A percentile compares a stretch with the other conserved stretches of the same genome.
phyloP scores from a whole-genome alignment of 1,284 basidiomycete genomes.

The Neotropicomus parvogracilis region DNA sequence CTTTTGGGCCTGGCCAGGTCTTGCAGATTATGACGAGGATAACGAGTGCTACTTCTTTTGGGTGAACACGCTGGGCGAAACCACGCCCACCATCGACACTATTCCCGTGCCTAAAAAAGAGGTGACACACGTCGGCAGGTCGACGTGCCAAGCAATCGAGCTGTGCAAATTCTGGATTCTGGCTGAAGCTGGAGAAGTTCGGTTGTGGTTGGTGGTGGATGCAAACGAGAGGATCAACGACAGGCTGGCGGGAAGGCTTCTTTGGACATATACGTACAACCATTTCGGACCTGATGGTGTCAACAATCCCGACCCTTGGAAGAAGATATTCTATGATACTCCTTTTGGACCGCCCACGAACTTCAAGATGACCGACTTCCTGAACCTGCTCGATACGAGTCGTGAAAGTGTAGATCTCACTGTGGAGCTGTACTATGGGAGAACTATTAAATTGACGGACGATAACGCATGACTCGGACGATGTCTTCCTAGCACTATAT shows the following conservation, averaged over 20 bases:
- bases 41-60: background rate
- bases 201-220: background rate
- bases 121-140: background rate
- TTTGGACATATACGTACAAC: too few species aligned
- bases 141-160: background rate
- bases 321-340: too few species aligned
- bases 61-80: background rate
- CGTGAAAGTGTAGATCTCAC: too few species aligned
- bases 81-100: background rate
- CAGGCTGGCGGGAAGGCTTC: background rate
- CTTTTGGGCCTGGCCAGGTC: background rate
- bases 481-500: too few species aligned
- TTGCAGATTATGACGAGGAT: background rate
- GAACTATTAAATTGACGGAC: too few species aligned
- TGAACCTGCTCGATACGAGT: too few species aligned
- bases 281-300: too few species aligned
- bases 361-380: too few species aligned
- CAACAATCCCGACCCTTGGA: too few species aligned
- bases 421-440: too few species aligned
- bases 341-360: too few species aligned
- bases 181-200: background rate
- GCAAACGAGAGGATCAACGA: background rate
- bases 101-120: background rate
- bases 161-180: background rate
- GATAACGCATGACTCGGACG: too few species aligned